Conservation (phyloP, 768 basidiomycete genomes). For the Leccinum pellstonianum region DNA sequence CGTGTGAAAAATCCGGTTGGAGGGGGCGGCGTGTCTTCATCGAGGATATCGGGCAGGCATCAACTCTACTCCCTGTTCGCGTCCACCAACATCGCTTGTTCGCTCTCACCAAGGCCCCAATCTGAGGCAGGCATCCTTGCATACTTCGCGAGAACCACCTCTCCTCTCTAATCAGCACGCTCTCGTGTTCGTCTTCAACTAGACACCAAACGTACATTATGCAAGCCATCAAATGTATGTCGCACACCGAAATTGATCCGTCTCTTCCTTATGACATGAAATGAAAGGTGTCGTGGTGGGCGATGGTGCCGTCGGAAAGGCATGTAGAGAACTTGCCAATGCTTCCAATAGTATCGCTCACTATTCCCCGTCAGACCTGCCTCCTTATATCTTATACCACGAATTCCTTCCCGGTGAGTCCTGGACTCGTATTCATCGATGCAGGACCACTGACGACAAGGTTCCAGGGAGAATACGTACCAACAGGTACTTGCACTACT, state of each 20-base stretch:
- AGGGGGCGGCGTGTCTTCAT: constrained; percentile 21
- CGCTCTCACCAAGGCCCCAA: not conserved
- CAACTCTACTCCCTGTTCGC: constrained; percentile 22
- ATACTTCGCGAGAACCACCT: constrained; percentile 7
- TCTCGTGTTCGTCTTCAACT: constrained; percentile 15
- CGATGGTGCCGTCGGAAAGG: constrained; percentile 99
- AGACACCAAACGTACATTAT: constrained; percentile 39
- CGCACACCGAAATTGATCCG: constrained; percentile 6
- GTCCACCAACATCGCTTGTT: constrained; percentile 8
- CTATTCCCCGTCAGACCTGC: constrained; percentile 68
- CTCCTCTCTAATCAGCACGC: constrained; percentile 12
- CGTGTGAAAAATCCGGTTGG: constrained; percentile 27
- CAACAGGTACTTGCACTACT: constrained; percentile 62
- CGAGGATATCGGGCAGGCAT: constrained; percentile 30
- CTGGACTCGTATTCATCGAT: constrained; percentile 14
- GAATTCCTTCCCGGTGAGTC: constrained; percentile 89
- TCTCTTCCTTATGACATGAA: constrained; percentile 33
- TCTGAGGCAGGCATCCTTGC: constrained; percentile 6
- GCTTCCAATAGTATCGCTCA: constrained; percentile 11
- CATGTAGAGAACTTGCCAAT: constrained; percentile 34
- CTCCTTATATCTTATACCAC: constrained; percentile 99
- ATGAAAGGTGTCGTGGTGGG: constrained; percentile 91
- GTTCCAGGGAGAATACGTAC: constrained; percentile 90
- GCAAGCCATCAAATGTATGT: constrained; percentile 91
- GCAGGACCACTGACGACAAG: constrained; percentile 16